Conservation (phyloP, 1,284 basidiomycete genomes). For the Cryptococcus sp. region DNA sequence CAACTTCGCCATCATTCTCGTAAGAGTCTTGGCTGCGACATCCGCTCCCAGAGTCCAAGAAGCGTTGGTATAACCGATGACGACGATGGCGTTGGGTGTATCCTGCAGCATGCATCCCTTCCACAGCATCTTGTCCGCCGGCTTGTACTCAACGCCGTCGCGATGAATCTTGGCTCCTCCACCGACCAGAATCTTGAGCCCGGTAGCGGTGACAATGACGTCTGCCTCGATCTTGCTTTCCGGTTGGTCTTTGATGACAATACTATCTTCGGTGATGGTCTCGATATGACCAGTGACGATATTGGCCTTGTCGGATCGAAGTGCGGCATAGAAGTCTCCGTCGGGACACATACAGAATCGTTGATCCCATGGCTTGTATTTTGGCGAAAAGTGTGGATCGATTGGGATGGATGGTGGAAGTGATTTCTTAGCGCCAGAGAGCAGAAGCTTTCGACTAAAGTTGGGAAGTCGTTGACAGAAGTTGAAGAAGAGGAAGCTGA, state of each 20-base stretch:
- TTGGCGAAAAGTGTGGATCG: constrained; percentile 43
- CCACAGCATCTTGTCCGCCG: constrained; percentile 28
- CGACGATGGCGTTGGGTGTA: constrained; percentile 30
- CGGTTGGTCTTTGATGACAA: constrained; percentile 25
- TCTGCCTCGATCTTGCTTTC: constrained; percentile 29
- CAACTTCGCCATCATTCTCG: constrained; percentile 26
- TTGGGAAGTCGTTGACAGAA: constrained; percentile 35
- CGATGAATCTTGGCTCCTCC: constrained; percentile 26
- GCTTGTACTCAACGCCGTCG: constrained; percentile 23
- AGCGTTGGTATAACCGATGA: constrained; percentile 39
- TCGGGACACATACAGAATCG: constrained; percentile 33
- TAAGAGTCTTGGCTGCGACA: constrained; percentile 29
- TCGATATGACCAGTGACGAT: constrained; percentile 41
- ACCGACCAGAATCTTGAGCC: constrained; percentile 31
- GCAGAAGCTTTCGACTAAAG: constrained; percentile 19
- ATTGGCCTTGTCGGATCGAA: constrained; percentile 32
- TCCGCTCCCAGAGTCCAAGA: constrained; percentile 41
- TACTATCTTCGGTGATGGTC: constrained; percentile 12
- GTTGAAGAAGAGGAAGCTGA: constrained; percentile 33
- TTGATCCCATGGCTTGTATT: constrained; percentile 45
- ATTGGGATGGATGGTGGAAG: constrained; percentile 30
- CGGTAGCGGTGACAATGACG: constrained; percentile 41
- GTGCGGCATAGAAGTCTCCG: constrained; percentile 37
- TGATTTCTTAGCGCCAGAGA: constrained; percentile 16
- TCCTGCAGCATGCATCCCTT: constrained; percentile 38